A percentile compares a stretch with the other conserved stretches of the same genome.
phyloP scores from a whole-genome alignment of 768 basidiomycete genomes.

The Leccinum olivaceopallidum region DNA sequence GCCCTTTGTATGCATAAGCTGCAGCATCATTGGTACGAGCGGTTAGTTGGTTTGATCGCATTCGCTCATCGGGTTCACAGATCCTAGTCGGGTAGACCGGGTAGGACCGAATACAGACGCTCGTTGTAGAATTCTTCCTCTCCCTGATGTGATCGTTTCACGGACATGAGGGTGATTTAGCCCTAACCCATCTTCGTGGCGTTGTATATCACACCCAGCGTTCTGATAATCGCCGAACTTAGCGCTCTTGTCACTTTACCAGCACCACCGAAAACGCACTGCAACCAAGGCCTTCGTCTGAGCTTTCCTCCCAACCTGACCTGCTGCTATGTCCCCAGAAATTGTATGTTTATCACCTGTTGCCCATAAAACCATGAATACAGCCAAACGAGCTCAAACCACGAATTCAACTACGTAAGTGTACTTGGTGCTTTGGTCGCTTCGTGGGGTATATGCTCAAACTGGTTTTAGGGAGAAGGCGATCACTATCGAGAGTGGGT shows the following conservation, averaged over 20 bases:
- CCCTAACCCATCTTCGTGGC: neutral
- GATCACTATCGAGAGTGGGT: constrained; percentile 3
- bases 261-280: neutral
- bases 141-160: constrained; percentile 10
- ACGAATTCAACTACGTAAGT: neutral
- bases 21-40: too few relatives aligned
- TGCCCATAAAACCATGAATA: neutral
- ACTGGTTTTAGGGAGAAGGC: constrained; percentile 1
- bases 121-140: constrained; percentile 4
- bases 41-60: neutral
- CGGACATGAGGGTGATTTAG: neutral
- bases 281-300: neutral
- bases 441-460: neutral
- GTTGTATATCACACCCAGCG: neutral
- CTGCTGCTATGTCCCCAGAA: neutral
- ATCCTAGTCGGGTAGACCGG: too few relatives aligned
- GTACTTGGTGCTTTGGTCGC: neutral
- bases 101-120: neutral
- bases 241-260: neutral
- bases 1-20: too few relatives aligned
- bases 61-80: neutral
- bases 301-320: neutral
- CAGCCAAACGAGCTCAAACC: neutral
- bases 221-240: neutral
- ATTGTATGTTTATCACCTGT: neutral